Evolutionary conservation across 2,329 filamentous ascomycete genomes (phyloP), one percentile per base, ranked within the genome.

Genomic region (Aspergillus melleus): DNA sequence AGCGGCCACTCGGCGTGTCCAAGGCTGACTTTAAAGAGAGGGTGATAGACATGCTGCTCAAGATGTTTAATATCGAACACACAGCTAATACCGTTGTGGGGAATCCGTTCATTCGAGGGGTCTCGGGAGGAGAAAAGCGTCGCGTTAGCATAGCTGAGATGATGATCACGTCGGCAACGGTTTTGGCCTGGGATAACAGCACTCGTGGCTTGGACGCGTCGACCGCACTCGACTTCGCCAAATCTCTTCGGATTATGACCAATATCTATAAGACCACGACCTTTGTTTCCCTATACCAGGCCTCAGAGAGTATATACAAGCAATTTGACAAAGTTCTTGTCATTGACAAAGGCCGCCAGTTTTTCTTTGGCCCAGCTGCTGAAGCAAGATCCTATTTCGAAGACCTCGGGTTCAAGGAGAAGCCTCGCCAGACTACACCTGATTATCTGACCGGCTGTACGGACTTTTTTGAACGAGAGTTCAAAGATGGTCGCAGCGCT

Each of bases 41-140:
- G 66, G 87, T 96, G 59, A 80, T 93, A 61, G 83, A 86, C 19
- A 85, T 89, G 69, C 81, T 96, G 60, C 81, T 96, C 54, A 91
- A 91, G 70, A 95, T 96, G 90, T 96, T 96, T 81, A 95, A 94
- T 72, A 96, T 96, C 56, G 90, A 93, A 74, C 92, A 96, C 74
- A 96, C 92, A 0, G 84, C 86, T 54, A 85, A 92, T 72, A 97
- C 93, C 0, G 86, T 94, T 30, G 91, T 96, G 26, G 93, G 93
- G 8, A 90, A 95, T 63, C 85, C 86, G 0, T 92, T 94, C 63
- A 84, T 95, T 20, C 88, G 90, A 54, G 92, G 92, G 73, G 83
- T 96, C 0, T 91, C 87, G 50, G 92, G 90, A 62, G 90, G 89
- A 58, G 91, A 94, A 76, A 82, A 89, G 57, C 92, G 92, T 78